Evolutionary conservation across 129 eudicot genomes (phyloP).

Genomic region (Flaveria trinervia): DNA sequence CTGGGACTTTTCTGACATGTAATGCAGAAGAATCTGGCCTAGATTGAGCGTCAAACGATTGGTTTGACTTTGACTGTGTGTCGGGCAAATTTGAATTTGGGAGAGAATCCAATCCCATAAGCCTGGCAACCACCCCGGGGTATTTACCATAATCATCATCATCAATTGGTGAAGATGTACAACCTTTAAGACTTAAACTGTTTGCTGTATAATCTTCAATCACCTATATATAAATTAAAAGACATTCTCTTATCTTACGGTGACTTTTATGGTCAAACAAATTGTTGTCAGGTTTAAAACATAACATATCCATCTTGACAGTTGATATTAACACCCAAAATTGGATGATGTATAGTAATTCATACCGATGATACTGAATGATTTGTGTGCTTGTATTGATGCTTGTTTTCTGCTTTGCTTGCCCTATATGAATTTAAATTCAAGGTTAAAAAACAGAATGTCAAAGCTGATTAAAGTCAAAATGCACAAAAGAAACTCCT

Average conservation of each 20-base stretch:
- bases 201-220: conserved; percentile 57
- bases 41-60: conserved; percentile 45
- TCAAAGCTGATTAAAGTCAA: conserved; percentile 1
- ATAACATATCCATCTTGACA: neutral
- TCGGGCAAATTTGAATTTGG: conserved; percentile 59
- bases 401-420: conserved; percentile 65
- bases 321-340: neutral
- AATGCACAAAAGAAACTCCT: conserved; percentile 21
- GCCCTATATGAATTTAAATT: conserved; percentile 43
- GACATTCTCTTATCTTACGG: neutral
- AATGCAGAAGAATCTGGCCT: conserved; percentile 41
- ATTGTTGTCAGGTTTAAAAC: conserved; percentile 2
- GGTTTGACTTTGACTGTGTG: conserved; percentile 36
- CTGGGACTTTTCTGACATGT: conserved; percentile 3
- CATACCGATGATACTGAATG: conserved; percentile 59
- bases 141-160: conserved; percentile 63
- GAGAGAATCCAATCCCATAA: conserved; percentile 87
- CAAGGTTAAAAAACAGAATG: conserved; percentile 12
- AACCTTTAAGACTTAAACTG: conserved; percentile 55
- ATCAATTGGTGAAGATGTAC: conserved; percentile 70
- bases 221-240: conserved; percentile 31
- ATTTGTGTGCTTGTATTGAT: conserved; percentile 52
- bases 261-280: conserved; percentile 14
- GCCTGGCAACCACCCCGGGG: conserved; percentile 86
- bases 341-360: conserved; percentile 15